Conservation (phyloP, 2,329 filamentous ascomycete genomes). For the Metarhizium sp. region DNA sequence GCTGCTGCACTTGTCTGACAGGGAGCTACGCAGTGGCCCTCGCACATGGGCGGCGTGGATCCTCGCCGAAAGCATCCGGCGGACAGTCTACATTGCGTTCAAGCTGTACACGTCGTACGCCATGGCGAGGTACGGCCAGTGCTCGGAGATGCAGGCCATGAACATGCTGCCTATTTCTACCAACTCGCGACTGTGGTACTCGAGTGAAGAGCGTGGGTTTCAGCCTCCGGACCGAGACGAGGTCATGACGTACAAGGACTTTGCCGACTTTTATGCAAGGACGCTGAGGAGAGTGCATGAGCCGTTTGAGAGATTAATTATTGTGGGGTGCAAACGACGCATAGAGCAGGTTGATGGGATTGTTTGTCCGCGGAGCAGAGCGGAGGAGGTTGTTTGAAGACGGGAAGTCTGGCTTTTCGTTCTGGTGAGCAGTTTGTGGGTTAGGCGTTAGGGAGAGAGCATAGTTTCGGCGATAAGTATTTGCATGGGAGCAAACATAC, state of each 20-base stretch:
- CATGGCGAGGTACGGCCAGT: neutral
- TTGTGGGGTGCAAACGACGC: neutral
- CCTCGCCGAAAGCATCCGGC: slow-evolving; percentile 8
- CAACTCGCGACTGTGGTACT: neutral
- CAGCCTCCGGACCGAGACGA: neutral
- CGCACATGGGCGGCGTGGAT: slow-evolving; percentile 7
- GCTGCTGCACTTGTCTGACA: slow-evolving; percentile 2
- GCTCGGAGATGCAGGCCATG: neutral
- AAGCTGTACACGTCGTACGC: slow-evolving; percentile 2
- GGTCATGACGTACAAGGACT: neutral
- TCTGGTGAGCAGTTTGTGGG: too few species aligned
- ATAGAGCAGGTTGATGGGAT: neutral
- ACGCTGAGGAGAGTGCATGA: neutral
- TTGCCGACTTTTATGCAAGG: neutral
- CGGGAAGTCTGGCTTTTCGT: too few species aligned
- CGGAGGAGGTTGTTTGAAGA: neutral
- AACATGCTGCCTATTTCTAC: neutral
- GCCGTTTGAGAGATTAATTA: neutral
- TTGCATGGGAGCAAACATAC: too few species aligned
- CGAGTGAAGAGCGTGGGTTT: neutral
- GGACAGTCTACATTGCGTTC: slow-evolving; percentile 8
- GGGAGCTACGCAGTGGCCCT: neutral
- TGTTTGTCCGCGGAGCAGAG: neutral
- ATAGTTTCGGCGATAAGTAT: too few species aligned
- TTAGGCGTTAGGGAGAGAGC: too few species aligned